These are phyloP conservation scores for Sporisorium exsertum DNA, from an alignment of 1,284 basidiomycete species.

Conservation along the genomic window DNA sequence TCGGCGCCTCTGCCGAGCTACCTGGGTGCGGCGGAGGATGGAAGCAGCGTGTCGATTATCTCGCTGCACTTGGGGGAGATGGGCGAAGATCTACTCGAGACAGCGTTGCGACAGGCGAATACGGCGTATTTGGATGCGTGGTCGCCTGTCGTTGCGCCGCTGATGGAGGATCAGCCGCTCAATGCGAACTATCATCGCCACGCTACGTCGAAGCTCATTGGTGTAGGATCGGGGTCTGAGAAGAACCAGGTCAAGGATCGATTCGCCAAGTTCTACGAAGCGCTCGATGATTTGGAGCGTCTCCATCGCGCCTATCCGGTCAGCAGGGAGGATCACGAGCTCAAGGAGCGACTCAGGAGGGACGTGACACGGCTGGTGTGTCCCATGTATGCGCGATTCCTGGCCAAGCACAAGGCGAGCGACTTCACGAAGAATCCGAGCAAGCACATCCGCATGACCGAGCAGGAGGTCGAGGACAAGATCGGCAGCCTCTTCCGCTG, in stretches of 20 bases:
- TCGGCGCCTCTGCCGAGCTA: slow-evolving; percentile 30
- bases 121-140: slow-evolving; percentile 64
- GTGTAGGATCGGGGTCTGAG: slow-evolving; percentile 54
- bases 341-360: slow-evolving; percentile 45
- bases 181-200: slow-evolving; percentile 45
- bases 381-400: slow-evolving; percentile 58
- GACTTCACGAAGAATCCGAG: slow-evolving; percentile 63
- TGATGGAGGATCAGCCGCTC: slow-evolving; percentile 59
- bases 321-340: slow-evolving; percentile 52
- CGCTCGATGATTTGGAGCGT: slow-evolving; percentile 58
- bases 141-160: slow-evolving; percentile 56
- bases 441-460: slow-evolving; percentile 61
- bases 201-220: slow-evolving; percentile 54
- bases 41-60: slow-evolving; percentile 27
- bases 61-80: slow-evolving; percentile 49
- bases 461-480: slow-evolving; percentile 57
- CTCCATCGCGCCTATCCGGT: slow-evolving; percentile 63
- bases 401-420: slow-evolving; percentile 50
- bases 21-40: slow-evolving; percentile 30
- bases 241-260: slow-evolving; percentile 64
- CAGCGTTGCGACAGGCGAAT: slow-evolving; percentile 55
- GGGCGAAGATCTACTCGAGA: slow-evolving; percentile 54
- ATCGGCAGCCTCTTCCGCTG: slow-evolving; percentile 52
- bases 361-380: slow-evolving; percentile 57
- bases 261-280: slow-evolving; percentile 64